Evolutionary conservation across 2,329 filamentous ascomycete species (phyloP).

Genomic region (Aureobasidium sp.): DNA sequence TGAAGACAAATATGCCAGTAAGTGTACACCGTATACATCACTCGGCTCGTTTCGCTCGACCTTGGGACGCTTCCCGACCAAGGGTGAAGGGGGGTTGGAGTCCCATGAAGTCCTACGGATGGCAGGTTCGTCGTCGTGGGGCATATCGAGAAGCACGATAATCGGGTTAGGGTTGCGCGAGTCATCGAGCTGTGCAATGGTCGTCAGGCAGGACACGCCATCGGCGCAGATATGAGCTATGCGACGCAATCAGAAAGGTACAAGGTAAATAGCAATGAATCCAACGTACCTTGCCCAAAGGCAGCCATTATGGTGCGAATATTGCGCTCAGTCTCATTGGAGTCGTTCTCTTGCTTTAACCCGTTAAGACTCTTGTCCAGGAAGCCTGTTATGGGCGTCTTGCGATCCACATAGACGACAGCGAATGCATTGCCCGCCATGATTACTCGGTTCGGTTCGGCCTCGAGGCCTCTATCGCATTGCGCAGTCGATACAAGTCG

Average conservation of each 20-base stretch:
- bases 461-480: conserved; percentile 14
- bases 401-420: conserved; percentile 38
- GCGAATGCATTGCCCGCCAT: conserved; percentile 41
- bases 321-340: conserved; percentile 33
- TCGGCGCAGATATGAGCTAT: conserved; percentile 34
- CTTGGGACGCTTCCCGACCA: conserved; percentile 27
- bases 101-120: conserved; percentile 35
- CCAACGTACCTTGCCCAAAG: conserved; percentile 34
- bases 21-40: conserved; percentile 37
- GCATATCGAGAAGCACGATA: conserved; percentile 37
- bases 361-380: conserved; percentile 29
- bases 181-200: conserved; percentile 31
- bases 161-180: conserved; percentile 30
- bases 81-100: conserved; percentile 35
- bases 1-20: conserved; percentile 35
- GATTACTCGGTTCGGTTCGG: conserved; percentile 2
- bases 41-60: conserved; percentile 28
- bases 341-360: conserved; percentile 21
- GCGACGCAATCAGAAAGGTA: neutral
- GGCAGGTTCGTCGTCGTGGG: conserved; percentile 36
- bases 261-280: neutral
- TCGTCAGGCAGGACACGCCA: conserved; percentile 32
- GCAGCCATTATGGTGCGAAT: conserved; percentile 34
- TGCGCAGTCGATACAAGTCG: conserved; percentile 9
- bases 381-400: conserved; percentile 26